Percentiles rank a stretch among this genome's conserved stretches.
Evolutionary conservation across 148 eudicot genomes (phyloP).

Genomic region (Polygonum aviculare): DNA sequence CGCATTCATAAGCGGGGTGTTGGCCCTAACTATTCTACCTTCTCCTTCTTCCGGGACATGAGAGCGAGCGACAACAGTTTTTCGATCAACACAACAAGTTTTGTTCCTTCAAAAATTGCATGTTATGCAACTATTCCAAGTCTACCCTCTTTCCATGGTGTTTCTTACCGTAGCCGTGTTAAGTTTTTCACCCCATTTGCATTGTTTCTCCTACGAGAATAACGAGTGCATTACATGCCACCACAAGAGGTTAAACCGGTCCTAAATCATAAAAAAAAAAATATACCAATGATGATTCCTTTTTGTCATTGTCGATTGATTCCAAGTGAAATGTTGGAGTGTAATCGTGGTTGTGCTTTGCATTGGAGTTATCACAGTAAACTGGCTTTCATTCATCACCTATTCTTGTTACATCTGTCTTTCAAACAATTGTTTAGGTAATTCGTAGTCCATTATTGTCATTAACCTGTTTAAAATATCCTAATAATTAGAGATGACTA

Average conservation of each 20-base stretch:
- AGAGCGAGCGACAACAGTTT: not conserved
- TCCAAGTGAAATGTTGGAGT: not conserved
- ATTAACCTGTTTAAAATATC: too few relatives aligned
- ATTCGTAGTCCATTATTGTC: too few relatives aligned
- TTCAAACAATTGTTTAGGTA: too few relatives aligned
- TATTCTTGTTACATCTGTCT: too few relatives aligned
- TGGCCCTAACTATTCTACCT: not conserved
- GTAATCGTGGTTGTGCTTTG: not conserved
- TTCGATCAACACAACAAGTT: not conserved
- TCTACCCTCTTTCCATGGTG: not conserved
- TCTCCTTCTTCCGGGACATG: not conserved
- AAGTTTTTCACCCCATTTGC: not conserved
- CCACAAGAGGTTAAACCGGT: conserved; percentile 3
- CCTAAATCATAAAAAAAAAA: not conserved
- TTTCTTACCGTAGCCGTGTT: not conserved
- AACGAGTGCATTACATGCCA: not conserved
- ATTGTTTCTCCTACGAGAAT: not conserved
- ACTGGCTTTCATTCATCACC: too few relatives aligned
- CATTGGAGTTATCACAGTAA: not conserved
- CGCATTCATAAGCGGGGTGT: not conserved
- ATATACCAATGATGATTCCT: not conserved
- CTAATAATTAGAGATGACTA: too few relatives aligned
- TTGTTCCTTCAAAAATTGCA: not conserved
- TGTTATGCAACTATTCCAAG: not conserved
- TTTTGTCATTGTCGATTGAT: not conserved